phyloP scores from a whole-genome alignment of 495 filamentous ascomycete species.

The Lentithecium fluviatile region DNA sequence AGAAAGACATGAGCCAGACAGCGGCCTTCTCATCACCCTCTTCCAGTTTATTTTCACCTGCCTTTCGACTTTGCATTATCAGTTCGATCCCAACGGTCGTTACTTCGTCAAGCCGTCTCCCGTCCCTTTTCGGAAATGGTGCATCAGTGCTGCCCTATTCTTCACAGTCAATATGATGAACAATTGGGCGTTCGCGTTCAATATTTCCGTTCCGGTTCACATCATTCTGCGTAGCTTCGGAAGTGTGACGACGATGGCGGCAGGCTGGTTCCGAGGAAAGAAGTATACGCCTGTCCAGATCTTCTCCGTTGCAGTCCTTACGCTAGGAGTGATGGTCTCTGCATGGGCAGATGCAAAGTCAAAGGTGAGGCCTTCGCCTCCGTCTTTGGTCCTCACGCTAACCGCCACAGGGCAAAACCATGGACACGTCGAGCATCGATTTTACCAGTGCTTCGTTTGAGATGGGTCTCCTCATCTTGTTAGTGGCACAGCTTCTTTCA shows the following conservation, averaged over 20 bases:
- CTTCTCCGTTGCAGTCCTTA: constrained; percentile 74
- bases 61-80: constrained; percentile 62
- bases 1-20: constrained; percentile 43
- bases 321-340: constrained; percentile 77
- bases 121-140: constrained; percentile 84
- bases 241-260: constrained; percentile 87
- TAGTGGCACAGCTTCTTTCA: constrained; percentile 83
- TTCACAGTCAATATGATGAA: constrained; percentile 90
- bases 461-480: constrained; percentile 79
- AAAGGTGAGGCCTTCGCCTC: constrained; percentile 55
- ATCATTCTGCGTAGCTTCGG: constrained; percentile 95
- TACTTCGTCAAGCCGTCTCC: constrained; percentile 71
- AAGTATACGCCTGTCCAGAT: constrained; percentile 78
- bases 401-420: constrained; percentile 39
- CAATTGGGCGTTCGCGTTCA: constrained; percentile 96
- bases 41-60: constrained; percentile 88
- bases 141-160: constrained; percentile 86
- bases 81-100: constrained; percentile 64
- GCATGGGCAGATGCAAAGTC: constrained; percentile 84
- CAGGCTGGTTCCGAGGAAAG: constrained; percentile 81
- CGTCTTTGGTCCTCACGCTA: neutral
- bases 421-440: constrained; percentile 32
- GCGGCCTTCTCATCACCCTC: constrained; percentile 79
- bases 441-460: constrained; percentile 52
- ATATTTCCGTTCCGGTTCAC: constrained; percentile 93